phyloP scores from a whole-genome alignment of 1,139 yeast species.

The Debaryomycetaceae sp. region DNA sequence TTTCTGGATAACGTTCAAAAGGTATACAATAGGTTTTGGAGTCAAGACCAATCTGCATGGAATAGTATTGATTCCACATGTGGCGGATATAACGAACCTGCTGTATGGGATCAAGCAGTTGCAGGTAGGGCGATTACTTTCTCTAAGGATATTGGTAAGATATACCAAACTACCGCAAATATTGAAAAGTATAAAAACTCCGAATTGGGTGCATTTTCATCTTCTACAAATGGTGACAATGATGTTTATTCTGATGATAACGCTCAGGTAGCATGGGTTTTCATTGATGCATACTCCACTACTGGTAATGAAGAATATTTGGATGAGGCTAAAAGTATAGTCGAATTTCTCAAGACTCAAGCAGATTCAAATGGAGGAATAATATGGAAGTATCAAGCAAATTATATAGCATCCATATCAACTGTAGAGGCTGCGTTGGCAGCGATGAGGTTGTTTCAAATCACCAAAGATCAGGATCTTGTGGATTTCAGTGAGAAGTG shows the following conservation, averaged over 20 bases:
- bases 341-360: slow-evolving; percentile 15
- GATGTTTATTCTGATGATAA: slow-evolving; percentile 37
- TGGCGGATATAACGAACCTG: slow-evolving; percentile 10
- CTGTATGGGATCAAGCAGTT: slow-evolving; percentile 27
- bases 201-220: slow-evolving; percentile 26
- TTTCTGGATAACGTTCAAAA: slow-evolving; percentile 12
- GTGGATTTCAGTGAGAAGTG: slow-evolving; percentile 15
- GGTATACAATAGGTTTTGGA: slow-evolving; percentile 23
- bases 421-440: slow-evolving; percentile 34
- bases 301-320: slow-evolving; percentile 13
- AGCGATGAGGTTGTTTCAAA: slow-evolving; percentile 24
- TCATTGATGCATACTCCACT: slow-evolving; percentile 20
- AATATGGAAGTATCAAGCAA: slow-evolving; percentile 24
- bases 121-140: slow-evolving; percentile 21
- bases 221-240: slow-evolving; percentile 25
- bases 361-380: slow-evolving; percentile 21
- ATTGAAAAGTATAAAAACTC: slow-evolving; percentile 18
- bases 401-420: slow-evolving; percentile 35
- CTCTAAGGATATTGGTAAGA: slow-evolving; percentile 10
- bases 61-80: slow-evolving; percentile 16
- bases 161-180: slow-evolving; percentile 12
- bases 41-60: slow-evolving; percentile 16
- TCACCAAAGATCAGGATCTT: slow-evolving; percentile 10
- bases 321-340: slow-evolving; percentile 13
- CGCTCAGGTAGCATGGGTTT: slow-evolving; percentile 34